phyloP scores from a whole-genome alignment of 441 rosid species.

The Populus hybrid region DNA sequence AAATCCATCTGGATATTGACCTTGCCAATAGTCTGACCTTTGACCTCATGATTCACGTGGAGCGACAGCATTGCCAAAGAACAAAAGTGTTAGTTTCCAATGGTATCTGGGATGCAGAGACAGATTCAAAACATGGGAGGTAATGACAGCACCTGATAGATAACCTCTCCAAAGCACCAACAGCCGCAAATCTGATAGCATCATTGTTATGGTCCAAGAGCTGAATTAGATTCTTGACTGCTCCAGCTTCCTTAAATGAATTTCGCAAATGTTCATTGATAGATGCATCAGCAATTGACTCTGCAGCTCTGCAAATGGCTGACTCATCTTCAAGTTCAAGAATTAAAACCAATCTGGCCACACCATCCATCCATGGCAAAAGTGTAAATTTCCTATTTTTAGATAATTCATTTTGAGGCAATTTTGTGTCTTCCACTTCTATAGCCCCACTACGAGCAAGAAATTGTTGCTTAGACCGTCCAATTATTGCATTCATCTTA shows the following conservation, averaged over 20 bases:
- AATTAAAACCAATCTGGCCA: constrained; percentile 78
- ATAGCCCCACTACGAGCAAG: constrained; percentile 81
- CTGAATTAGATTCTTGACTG: constrained; percentile 59
- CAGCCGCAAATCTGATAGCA: constrained; percentile 42
- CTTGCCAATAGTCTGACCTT: not conserved
- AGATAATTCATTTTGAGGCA: constrained; percentile 35
- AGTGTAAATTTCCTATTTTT: constrained; percentile 42
- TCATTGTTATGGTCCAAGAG: constrained; percentile 59
- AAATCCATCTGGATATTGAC: too few relatives aligned
- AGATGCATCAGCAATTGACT: constrained; percentile 68
- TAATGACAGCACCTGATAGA: constrained; percentile 53
- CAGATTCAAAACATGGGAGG: constrained; percentile 10
- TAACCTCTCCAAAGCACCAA: constrained; percentile 64
- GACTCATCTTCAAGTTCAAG: constrained; percentile 71
- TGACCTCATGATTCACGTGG: not conserved
- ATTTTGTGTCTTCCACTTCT: constrained; percentile 55
- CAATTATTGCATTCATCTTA: constrained; percentile 67
- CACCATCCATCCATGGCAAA: constrained; percentile 76
- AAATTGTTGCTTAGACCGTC: constrained; percentile 67
- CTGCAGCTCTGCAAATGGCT: constrained; percentile 68
- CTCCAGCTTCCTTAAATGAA: constrained; percentile 86
- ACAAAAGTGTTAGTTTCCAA: not conserved
- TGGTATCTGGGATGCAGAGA: not conserved
- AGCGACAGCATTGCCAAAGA: not conserved
- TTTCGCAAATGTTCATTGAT: constrained; percentile 70